A percentile compares a stretch with the other conserved stretches of the same genome.
Conservation (phyloP, 352 stramenopile species). For the Phytopythium montanum region DNA sequence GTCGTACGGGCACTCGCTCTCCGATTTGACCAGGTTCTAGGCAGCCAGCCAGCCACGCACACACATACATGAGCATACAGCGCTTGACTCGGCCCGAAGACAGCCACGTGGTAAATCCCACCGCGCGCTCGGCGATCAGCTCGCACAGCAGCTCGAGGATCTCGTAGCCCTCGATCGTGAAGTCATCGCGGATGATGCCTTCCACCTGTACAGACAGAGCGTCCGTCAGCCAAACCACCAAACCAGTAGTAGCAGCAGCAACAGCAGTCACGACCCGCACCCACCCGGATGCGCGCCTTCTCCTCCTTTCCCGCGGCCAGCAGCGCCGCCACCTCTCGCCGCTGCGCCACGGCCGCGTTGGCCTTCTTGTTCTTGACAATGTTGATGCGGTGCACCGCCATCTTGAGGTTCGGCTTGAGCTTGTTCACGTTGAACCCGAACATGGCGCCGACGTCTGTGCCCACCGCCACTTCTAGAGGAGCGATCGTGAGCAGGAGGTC, state of each 20-base stretch:
- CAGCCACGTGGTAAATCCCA: constrained; percentile 23
- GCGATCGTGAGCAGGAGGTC: no score
- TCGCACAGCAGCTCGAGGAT: constrained; percentile 94
- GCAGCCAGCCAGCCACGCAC: not conserved
- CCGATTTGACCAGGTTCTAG: constrained; percentile 87
- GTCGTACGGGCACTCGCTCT: constrained; percentile 92
- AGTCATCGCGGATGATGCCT: constrained; percentile 94
- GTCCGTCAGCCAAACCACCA: not conserved
- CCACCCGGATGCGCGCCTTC: constrained; percentile 92
- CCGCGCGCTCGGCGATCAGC: constrained; percentile 89
- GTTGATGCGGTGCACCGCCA: constrained; percentile 89
- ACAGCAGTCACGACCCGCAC: constrained; percentile 12
- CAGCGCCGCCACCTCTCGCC: constrained; percentile 74
- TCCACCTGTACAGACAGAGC: constrained; percentile 49
- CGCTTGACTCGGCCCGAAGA: not conserved
- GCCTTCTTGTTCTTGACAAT: constrained; percentile 93
- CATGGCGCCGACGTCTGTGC: constrained; percentile 39
- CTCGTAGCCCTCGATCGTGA: constrained; percentile 95
- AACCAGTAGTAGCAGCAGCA: not conserved
- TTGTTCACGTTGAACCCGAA: constrained; percentile 91
- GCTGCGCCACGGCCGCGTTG: constrained; percentile 66
- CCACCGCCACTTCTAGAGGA: no score
- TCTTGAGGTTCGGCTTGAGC: constrained; percentile 92
- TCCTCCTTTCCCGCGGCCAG: constrained; percentile 89
- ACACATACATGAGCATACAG: not conserved